Conservation (phyloP, 805 yeast species). For the Danielia reshetovae region DNA sequence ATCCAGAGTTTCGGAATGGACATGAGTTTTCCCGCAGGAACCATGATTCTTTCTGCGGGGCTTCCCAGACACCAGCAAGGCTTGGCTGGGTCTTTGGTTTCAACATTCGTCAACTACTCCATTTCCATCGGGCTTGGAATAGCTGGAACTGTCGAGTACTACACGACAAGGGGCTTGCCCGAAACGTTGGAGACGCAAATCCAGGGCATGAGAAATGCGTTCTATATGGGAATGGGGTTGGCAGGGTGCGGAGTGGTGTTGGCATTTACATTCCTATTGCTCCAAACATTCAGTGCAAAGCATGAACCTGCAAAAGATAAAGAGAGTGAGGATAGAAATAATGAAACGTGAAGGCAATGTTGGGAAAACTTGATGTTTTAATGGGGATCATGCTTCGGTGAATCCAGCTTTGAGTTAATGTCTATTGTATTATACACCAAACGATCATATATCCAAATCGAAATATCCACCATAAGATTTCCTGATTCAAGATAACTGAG, state of each 20-base stretch:
- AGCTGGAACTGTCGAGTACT: conserved; percentile 32
- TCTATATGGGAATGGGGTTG: conserved; percentile 31
- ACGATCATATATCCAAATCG: too few species aligned
- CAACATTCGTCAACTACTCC: conserved; percentile 18
- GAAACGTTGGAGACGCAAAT: conserved; percentile 15
- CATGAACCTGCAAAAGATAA: neutral
- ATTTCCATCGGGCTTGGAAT: conserved; percentile 33
- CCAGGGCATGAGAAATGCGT: conserved; percentile 23
- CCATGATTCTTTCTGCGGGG: conserved; percentile 11
- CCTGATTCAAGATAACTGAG: too few species aligned
- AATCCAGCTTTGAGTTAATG: too few species aligned
- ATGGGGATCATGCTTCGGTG: too few species aligned
- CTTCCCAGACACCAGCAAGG: conserved; percentile 16
- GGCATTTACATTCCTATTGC: neutral
- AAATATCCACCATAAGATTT: too few species aligned
- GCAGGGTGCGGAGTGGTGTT: conserved; percentile 28
- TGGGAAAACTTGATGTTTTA: too few species aligned
- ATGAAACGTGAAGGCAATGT: too few species aligned
- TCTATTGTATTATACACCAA: too few species aligned
- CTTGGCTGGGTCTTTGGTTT: conserved; percentile 16
- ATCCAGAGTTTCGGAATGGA: conserved; percentile 17
- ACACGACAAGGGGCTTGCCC: conserved; percentile 18
- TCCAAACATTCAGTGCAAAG: neutral
- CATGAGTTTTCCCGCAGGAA: conserved; percentile 18
- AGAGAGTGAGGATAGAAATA: neutral